Evolutionary conservation across 139 green algal genomes (phyloP).

Genomic region (Mesotaenium endlicherianum): DNA sequence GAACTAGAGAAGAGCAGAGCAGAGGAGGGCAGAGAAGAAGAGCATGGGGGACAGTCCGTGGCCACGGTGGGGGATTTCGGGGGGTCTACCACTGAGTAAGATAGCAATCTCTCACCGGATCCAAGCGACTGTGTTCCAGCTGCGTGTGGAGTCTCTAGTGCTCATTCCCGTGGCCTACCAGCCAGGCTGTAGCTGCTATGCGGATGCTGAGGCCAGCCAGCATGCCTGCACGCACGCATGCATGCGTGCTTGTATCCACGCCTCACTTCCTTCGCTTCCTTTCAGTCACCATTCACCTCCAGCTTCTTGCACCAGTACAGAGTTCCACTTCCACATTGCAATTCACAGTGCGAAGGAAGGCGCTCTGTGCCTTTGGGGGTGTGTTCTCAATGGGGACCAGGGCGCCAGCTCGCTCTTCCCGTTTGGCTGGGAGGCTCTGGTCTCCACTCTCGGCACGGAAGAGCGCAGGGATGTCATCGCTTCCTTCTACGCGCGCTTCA

Average conservation of each 20-base stretch:
- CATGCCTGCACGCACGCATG: not conserved
- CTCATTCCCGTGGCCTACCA: not conserved
- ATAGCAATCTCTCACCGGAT: not conserved
- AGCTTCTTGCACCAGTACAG: too few species aligned
- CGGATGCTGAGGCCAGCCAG: too few species aligned
- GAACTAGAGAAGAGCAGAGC: not conserved
- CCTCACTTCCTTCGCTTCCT: not conserved
- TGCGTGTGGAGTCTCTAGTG: too few species aligned
- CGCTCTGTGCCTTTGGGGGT: too few species aligned
- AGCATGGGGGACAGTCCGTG: not conserved
- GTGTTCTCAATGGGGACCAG: too few species aligned
- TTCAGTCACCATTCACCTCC: not conserved
- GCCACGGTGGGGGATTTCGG: not conserved
- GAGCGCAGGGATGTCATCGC: not conserved
- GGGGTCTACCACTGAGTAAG: not conserved
- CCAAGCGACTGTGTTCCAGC: too few species aligned
- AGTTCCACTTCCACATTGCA: too few species aligned
- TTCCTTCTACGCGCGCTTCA: conserved; percentile 19
- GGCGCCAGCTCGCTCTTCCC: conserved; percentile 39
- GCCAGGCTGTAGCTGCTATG: too few species aligned
- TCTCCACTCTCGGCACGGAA: not conserved
- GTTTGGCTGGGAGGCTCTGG: conserved; percentile 31
- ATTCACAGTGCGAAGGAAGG: too few species aligned
- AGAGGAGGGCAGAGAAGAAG: not conserved
- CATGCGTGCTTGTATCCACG: too few species aligned